Evolutionary conservation across 1,284 basidiomycete species (phyloP).

Genomic region (Cryptococcus wingfieldii): DNA sequence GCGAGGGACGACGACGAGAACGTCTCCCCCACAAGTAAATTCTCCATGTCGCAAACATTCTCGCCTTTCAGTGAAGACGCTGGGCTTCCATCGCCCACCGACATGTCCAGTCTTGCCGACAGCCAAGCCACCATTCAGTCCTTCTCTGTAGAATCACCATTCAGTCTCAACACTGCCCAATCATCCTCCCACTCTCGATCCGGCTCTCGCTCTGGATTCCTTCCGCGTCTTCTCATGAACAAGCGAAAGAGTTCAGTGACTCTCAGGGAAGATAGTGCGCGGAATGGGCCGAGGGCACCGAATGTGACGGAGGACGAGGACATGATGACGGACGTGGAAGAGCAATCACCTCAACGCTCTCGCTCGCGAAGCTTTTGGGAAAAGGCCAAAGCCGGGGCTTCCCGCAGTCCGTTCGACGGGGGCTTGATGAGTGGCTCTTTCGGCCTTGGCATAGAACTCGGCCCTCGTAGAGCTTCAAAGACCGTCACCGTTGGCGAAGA

Average conservation of each 20-base stretch:
- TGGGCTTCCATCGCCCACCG: constrained; percentile 12
- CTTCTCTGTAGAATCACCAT: neutral
- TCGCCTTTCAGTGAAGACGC: neutral
- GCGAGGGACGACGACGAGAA: neutral
- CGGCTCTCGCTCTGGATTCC: constrained; percentile 6
- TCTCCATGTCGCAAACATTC: neutral
- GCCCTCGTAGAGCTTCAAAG: constrained; percentile 4
- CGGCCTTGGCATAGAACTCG: constrained; percentile 10
- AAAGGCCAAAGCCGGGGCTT: constrained; percentile 1
- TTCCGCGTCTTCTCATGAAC: constrained; percentile 11
- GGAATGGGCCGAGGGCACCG: neutral
- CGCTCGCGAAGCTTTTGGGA: constrained; percentile 1
- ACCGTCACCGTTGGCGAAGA: neutral
- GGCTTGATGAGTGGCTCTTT: constrained; percentile 6
- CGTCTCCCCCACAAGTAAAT: neutral
- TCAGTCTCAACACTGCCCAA: neutral
- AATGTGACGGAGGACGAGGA: constrained; percentile 9
- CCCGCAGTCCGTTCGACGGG: constrained; percentile 10
- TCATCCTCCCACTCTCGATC: constrained; percentile 1
- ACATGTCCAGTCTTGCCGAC: neutral
- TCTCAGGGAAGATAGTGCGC: neutral
- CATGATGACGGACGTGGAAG: constrained; percentile 15
- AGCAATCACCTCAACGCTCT: constrained; percentile 1
- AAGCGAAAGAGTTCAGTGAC: constrained; percentile 8
- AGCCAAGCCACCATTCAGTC: neutral